phyloP scores from a whole-genome alignment of 2,329 filamentous ascomycete genomes.

The Aspergillus neotritici region DNA sequence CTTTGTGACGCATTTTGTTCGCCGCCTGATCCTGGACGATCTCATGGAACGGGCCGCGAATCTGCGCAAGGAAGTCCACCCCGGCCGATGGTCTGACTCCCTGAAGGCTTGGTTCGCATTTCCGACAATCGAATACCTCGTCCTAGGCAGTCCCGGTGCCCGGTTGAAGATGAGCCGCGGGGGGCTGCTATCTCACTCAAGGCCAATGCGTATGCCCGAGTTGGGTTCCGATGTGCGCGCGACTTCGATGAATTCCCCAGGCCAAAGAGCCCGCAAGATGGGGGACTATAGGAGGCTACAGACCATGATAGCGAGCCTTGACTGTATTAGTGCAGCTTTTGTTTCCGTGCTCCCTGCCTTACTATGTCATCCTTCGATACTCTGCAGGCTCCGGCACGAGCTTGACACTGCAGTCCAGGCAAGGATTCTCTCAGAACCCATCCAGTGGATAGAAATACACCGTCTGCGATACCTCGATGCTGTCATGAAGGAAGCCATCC shows the following conservation, averaged over 20 bases:
- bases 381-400: constrained; percentile 8
- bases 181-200: too few species aligned
- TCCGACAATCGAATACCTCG: constrained; percentile 1
- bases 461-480: constrained; percentile 12
- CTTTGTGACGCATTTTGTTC: constrained; percentile 8
- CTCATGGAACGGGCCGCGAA: neutral
- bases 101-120: neutral
- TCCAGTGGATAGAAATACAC: constrained; percentile 6
- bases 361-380: neutral
- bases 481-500: constrained; percentile 14
- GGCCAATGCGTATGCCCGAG: too few species aligned
- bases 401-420: constrained; percentile 5
- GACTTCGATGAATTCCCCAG: too few species aligned
- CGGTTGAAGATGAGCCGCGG: constrained; percentile 2
- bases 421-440: neutral
- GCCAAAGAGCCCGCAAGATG: too few species aligned
- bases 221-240: neutral
- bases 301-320: neutral
- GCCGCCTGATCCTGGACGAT: neutral
- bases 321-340: constrained; percentile 5
- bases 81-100: neutral
- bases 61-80: neutral
- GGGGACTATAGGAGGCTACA: neutral
- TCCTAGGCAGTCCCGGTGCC: constrained; percentile 3
- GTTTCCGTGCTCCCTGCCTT: constrained; percentile 8